Percentiles rank a stretch among this genome's conserved stretches.
These are phyloP conservation scores for Amanita polypyramis DNA, from an alignment of 768 basidiomycete genomes.

Conservation along the genomic window DNA sequence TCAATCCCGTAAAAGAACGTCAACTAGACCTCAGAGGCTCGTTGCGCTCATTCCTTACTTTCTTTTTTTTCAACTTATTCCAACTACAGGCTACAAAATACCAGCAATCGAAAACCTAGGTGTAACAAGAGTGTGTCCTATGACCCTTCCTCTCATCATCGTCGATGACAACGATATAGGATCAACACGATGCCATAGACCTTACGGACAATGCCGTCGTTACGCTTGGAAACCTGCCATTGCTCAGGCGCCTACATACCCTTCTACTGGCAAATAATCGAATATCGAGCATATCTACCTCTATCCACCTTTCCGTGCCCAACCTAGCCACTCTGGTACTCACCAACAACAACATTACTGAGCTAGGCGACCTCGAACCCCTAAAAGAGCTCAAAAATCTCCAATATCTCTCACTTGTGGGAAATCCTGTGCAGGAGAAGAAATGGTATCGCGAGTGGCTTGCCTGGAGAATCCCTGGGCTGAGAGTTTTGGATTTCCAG, in stretches of 20 bases:
- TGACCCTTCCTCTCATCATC: slow-evolving; percentile 9
- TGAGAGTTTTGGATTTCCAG: slow-evolving; percentile 93
- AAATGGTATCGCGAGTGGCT: slow-evolving; percentile 98
- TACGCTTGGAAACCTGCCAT: slow-evolving; percentile 74
- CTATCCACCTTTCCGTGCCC: slow-evolving; percentile 73
- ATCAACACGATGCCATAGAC: slow-evolving; percentile 91
- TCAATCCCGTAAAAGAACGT: slow-evolving; percentile 81
- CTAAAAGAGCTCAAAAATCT: slow-evolving; percentile 67
- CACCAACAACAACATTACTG: slow-evolving; percentile 70
- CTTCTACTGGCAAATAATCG: slow-evolving; percentile 88
- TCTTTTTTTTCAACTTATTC: slow-evolving; percentile 15
- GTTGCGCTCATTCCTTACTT: slow-evolving; percentile 6
- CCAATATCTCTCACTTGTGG: slow-evolving; percentile 66
- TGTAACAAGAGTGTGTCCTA: slow-evolving; percentile 64
- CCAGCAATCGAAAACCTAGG: slow-evolving; percentile 95
- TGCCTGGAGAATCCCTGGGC: slow-evolving; percentile 74
- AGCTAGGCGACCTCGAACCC: slow-evolving; percentile 80
- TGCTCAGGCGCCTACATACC: slow-evolving; percentile 75
- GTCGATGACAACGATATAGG: slow-evolving; percentile 32
- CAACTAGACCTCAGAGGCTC: slow-evolving; percentile 86
- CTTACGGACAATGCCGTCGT: slow-evolving; percentile 86
- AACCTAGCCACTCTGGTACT: slow-evolving; percentile 78
- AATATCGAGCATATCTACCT: slow-evolving; percentile 72
- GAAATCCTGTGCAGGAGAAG: slow-evolving; percentile 81
- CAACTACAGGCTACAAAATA: slow-evolving; percentile 73